Conservation (phyloP, 1,284 basidiomycete genomes). For the Irpex lacteus region DNA sequence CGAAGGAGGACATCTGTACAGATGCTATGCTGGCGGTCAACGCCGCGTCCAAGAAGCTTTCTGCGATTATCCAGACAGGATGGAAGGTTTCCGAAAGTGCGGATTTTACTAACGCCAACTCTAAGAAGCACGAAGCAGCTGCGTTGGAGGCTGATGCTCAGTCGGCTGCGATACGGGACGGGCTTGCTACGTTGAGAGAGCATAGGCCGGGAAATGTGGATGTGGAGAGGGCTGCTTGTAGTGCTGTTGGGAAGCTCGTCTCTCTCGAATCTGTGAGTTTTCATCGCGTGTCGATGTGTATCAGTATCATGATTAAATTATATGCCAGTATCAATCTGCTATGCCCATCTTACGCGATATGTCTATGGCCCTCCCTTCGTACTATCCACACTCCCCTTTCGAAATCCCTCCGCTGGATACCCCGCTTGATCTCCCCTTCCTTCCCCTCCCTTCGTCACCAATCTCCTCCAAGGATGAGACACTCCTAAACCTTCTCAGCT, state of each 20-base stretch:
- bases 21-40: constrained; percentile 63
- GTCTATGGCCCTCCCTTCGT: constrained; percentile 35
- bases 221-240: constrained; percentile 68
- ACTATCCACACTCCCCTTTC: constrained; percentile 2
- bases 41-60: constrained; percentile 53
- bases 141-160: constrained; percentile 32
- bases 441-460: constrained; percentile 37
- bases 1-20: constrained; percentile 24
- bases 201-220: constrained; percentile 50
- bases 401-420: neutral
- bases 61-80: constrained; percentile 49
- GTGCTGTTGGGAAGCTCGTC: constrained; percentile 62
- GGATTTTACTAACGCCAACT: constrained; percentile 21
- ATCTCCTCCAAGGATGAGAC: constrained; percentile 31
- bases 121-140: constrained; percentile 22
- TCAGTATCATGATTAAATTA: too few species aligned
- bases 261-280: constrained; percentile 59
- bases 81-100: constrained; percentile 41
- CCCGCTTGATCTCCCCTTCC: constrained; percentile 33
- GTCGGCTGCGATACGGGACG: constrained; percentile 29
- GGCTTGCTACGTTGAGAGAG: constrained; percentile 45
- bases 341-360: constrained; percentile 43
- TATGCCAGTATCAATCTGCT: constrained; percentile 48
- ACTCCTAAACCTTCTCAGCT: constrained; percentile 53
- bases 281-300: too few species aligned